These are phyloP conservation scores for Podospora australis DNA, from an alignment of 495 filamentous ascomycete genomes.

Conservation along the genomic window DNA sequence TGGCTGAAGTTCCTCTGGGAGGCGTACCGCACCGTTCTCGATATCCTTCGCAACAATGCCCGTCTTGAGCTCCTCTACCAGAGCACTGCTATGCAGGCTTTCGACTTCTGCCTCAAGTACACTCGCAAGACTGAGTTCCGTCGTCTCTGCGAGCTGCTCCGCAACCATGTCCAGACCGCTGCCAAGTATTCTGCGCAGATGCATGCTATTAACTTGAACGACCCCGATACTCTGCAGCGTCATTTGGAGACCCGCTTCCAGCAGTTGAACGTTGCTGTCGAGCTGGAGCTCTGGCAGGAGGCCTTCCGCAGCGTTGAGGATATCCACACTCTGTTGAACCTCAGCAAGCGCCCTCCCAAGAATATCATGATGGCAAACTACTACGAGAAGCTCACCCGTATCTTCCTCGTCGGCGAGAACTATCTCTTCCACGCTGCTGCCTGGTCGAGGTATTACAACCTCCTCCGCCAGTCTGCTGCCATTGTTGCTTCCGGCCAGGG, in stretches of 20 bases:
- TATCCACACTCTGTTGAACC: slow-evolving; percentile 95
- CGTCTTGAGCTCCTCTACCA: slow-evolving; percentile 97
- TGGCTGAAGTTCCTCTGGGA: slow-evolving; percentile 99
- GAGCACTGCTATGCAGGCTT: slow-evolving; percentile 93
- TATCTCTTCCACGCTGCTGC: slow-evolving; percentile 98
- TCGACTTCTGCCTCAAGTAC: slow-evolving; percentile 98
- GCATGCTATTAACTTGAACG: slow-evolving; percentile 98
- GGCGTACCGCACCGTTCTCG: slow-evolving; percentile 97
- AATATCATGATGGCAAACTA: slow-evolving; percentile 99
- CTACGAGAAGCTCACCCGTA: slow-evolving; percentile 97
- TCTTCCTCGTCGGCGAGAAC: slow-evolving; percentile 98
- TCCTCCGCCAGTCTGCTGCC: slow-evolving; percentile 84
- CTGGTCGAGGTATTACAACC: slow-evolving; percentile 94
- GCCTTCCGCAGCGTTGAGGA: slow-evolving; percentile 98
- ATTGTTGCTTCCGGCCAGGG: slow-evolving; percentile 77
- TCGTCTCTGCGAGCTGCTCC: slow-evolving; percentile 91
- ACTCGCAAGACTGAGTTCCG: slow-evolving; percentile 98
- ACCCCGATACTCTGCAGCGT: slow-evolving; percentile 92
- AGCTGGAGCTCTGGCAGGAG: slow-evolving; percentile 98
- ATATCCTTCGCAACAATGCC: slow-evolving; percentile 98
- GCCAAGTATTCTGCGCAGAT: slow-evolving; percentile 98
- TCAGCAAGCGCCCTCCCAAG: slow-evolving; percentile 99
- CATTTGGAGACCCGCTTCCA: slow-evolving; percentile 97
- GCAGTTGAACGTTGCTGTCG: slow-evolving; percentile 95
- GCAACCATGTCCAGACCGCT: slow-evolving; percentile 98